Evolutionary conservation across 2,329 filamentous ascomycete species (phyloP), one percentile per base, ranked within the genome.

Genomic region (Neofusicoccum cordaticola): DNA sequence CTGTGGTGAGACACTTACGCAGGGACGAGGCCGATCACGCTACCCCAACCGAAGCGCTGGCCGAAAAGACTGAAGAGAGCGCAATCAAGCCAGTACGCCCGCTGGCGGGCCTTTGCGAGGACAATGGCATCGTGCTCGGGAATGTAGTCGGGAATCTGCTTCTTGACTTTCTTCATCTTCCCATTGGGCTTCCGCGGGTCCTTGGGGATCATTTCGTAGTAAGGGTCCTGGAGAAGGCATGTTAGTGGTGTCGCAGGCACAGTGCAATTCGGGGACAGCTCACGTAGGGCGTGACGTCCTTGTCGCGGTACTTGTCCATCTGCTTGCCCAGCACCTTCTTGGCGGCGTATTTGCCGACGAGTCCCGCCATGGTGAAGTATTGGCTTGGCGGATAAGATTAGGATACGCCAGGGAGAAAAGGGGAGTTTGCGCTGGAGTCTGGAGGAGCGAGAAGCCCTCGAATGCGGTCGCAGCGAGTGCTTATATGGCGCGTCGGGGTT

Each of bases 21-120:
- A 70, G 95, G 95, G 63, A 98, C 78, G 7, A 98, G 74, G 13
- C 89, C 95, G 71, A 98, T 91, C 65, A 97, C 85, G 70, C 89
- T 90, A 60, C 91, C 87, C 92, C 93, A 97, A 63, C 95, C 95
- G 73, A 98, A 93, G 65, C 89, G 86, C 66, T 96, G 84, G 48
- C 93, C 92, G 68, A 90, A 86, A 73, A 92, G 86, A 72, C 86
- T 93, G 81, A 94, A 96, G 5, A 97, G 85, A 63, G 85, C 86
- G 82, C 92, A 90, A 77, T 98, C 95, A 31, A 97, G 86, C 42
- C 87, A 85, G 78, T 97, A 96, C 39, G 95, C 93, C 65, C 90
- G 85, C 71, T 90, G 86, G 77, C 96, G 94, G 70, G 96, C 92
- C 71, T 90, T 90, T 70, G 90, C 96, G 68, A 98, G 87, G 69